Base-by-base conservation (phyloP, 495 filamentous ascomycete genomes). In the Paragyromitra xinjiangensis region DNA sequence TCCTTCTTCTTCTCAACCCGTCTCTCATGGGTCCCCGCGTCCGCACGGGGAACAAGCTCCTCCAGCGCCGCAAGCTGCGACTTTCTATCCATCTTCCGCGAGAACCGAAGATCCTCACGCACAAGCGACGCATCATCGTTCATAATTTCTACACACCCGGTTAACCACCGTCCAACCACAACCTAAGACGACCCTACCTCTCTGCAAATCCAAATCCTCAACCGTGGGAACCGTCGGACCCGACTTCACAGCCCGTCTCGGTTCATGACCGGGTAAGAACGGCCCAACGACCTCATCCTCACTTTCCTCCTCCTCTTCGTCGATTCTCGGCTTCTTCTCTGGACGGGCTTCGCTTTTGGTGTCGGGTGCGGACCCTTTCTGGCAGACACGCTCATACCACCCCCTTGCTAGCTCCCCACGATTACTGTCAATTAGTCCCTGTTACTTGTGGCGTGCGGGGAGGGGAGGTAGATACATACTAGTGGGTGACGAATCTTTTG, bases 401-500 rank as follows among this genome's bases (percentile, higher is more conserved):
- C 94, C 94, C 83, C 94, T 91, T 1, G 93, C 92, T 68, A 99
- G 86, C 86, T 97, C 94, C 85, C 92, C 93, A 82, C 89, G 90
- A 85, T 99, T 99, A 92, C 92, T 94, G 81, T 45, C 78, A 76
- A 80, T 80, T 83, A 83, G 77, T 56, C 64, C 59, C 71, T 72
- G 53, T 37, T 50, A 63, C 66, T 16, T 50, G 48, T 19, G 8
- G 6, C 0, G n/a, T 12, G 0, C 12, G 19, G 9, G 16, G 24
- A 44, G 16, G 48, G 24, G 56, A 53, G 24, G 39, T 16, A 53
- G n/a, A 56, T 22, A 79, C 86, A 82, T 88, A 93, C 95, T 95
- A 99, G 87, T 94, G 95, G 2, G 88, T 85, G 14, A 93, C 83
- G 81, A 98, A 99, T 82, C 94, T 95, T 85, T 97, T 97, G 93